Base-by-base conservation (phyloP, 2,329 filamentous ascomycete genomes). In the Ophiostoma triangulosporum region DNA sequence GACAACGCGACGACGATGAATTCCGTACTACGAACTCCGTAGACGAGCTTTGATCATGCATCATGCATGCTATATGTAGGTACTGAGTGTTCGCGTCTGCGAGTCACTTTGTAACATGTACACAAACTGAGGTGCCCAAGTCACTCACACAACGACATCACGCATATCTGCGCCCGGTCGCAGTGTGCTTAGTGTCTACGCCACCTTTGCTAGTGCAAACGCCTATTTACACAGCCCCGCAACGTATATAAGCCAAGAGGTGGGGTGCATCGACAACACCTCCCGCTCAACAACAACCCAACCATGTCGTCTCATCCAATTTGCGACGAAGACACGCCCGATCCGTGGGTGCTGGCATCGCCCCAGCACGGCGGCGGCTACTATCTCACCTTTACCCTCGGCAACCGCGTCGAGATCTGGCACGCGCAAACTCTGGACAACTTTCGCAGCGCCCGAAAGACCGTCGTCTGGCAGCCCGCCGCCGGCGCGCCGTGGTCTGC, bases 321-420 rank as follows among this genome's bases (percentile, higher is more conserved):
- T 2, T 48, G 46, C 27, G 46, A 48, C 46, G 46, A 48, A 5
- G 46, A 48, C 9, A 48, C 46, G 5, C 46, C 46, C 11, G 46
- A 48, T 15, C 46, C 46, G 3, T 48, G 46, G 46, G 46, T 48
- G 3, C 2, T 48, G 15, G 27, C 43, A 8, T 27, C 46, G 12
- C 27, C 46, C 17, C 27, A 33, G 15, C 46, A 31, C 12, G 46
- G 29, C 20, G 27, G 27, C 29, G 46, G 46, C 27, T 48, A 48
- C 29, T 48, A 33, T 12, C 22, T 48, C 6, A 48, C 46, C 27
- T 48, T 31, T 24, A 48, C 46, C n/a, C 46, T 48, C 26, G 46
- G 46, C 29, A 48, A 48, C 46, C 46, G 46, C 46, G 46, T 48
- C 17, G 46, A 48, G 46, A 24, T 48, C 17, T 48, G 46, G 46